Percentiles rank a stretch among this genome's conserved stretches.
phyloP scores from a whole-genome alignment of 495 filamentous ascomycete species.

The Aspergillus sclerotioniger region DNA sequence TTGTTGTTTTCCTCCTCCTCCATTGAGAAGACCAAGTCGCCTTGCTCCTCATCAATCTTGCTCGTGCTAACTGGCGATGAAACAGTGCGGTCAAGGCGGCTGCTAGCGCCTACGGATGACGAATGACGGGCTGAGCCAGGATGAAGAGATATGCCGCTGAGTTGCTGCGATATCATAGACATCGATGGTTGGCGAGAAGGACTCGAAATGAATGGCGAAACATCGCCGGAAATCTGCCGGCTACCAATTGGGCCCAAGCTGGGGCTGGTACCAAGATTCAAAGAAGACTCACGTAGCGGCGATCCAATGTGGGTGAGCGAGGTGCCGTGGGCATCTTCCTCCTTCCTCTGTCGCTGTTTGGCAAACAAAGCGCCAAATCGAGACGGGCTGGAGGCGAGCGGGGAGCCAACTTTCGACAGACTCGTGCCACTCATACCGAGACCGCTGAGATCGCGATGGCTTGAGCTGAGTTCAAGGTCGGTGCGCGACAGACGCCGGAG shows the following conservation, averaged over 20 bases:
- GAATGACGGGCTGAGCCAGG: conserved; percentile 44
- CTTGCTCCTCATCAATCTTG: conserved; percentile 69
- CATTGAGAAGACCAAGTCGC: conserved; percentile 77
- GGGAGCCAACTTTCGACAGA: conserved; percentile 77
- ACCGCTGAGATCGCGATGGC: conserved; percentile 59
- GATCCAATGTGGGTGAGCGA: conserved; percentile 89
- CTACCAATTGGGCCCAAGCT: conserved; percentile 59
- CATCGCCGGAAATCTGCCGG: conserved; percentile 50
- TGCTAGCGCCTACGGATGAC: conserved; percentile 30
- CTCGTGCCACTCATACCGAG: conserved; percentile 59
- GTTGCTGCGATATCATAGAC: conserved; percentile 69
- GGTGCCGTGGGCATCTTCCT: conserved; percentile 63
- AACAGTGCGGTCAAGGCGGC: conserved; percentile 41
- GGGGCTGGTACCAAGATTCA: conserved; percentile 58
- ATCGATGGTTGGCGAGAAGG: conserved; percentile 64
- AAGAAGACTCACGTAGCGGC: conserved; percentile 81
- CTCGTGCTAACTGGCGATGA: conserved; percentile 53
- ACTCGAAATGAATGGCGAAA: conserved; percentile 62
- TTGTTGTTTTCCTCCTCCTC: conserved; percentile 64
- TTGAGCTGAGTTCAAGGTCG: conserved; percentile 59
- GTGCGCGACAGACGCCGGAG: conserved; percentile 77
- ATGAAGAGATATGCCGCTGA: conserved; percentile 50
- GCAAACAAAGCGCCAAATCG: conserved; percentile 85
- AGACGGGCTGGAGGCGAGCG: conserved; percentile 75
- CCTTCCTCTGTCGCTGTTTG: conserved; percentile 66